These are phyloP conservation scores for Mycocentrospora acerina DNA, from an alignment of 2,329 filamentous ascomycete genomes.

Conservation along the genomic window DNA sequence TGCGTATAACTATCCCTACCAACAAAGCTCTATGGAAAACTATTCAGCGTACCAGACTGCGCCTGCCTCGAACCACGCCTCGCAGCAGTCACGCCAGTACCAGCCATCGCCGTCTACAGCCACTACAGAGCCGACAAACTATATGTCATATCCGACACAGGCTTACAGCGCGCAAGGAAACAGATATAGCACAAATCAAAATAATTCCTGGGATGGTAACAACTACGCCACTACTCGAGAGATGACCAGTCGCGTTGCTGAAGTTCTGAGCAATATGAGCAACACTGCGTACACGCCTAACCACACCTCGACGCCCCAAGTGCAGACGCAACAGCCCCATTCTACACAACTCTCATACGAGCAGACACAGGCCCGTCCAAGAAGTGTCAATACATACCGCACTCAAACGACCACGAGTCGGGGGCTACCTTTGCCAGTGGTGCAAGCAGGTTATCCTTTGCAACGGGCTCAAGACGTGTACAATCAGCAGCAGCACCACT, in stretches of 20 bases:
- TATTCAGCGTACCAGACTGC: constrained; percentile 31
- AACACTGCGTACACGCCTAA: constrained; percentile 27
- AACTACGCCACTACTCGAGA: constrained; percentile 29
- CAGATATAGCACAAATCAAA: constrained; percentile 23
- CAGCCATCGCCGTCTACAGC: constrained; percentile 16
- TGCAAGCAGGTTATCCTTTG: constrained; percentile 24
- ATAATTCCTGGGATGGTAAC: constrained; percentile 22
- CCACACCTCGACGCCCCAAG: constrained; percentile 11
- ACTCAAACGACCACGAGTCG: constrained; percentile 16
- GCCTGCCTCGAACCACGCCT: constrained; percentile 22
- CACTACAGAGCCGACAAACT: constrained; percentile 27
- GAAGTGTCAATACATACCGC: constrained; percentile 29
- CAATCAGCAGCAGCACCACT: constrained; percentile 30
- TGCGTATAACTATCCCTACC: constrained; percentile 28
- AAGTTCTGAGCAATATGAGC: constrained; percentile 38
- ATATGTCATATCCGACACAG: constrained; percentile 28
- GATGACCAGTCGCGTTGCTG: constrained; percentile 32
- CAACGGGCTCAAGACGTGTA: constrained; percentile 25
- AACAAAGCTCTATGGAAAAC: constrained; percentile 31
- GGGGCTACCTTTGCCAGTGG: constrained; percentile 26
- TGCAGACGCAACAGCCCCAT: constrained; percentile 23
- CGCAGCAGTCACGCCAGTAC: constrained; percentile 28
- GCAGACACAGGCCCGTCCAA: constrained; percentile 27
- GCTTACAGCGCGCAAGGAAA: constrained; percentile 21
- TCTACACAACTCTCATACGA: constrained; percentile 16